Evolutionary conservation across 192 early-diverging fungal genomes (phyloP), one percentile per base, ranked within the genome.

Genomic region (Umbelopsis sp.): DNA sequence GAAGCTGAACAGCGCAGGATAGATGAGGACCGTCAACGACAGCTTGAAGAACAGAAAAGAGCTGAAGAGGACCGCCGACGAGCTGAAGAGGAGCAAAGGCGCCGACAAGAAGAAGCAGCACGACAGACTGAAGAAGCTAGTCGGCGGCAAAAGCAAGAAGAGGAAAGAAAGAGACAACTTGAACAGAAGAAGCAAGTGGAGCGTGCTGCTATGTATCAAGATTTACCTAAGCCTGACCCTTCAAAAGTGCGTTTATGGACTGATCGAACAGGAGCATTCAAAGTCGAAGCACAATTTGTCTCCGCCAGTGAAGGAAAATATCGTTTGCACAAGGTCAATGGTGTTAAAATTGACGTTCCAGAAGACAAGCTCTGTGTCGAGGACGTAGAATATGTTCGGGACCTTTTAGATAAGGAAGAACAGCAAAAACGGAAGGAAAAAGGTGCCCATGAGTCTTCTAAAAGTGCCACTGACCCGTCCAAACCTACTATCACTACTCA

Each of bases 321-420:
- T 38, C 92, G 97, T 24, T 77, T 99, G 53, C 96, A 97, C 80
- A 99, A 99, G 75, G 80, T 88, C 4, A 99, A 99, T 77, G 95
- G 95, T 69, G 95, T 96, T 65, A 96, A 89, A 52, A 98, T 99
- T 76, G 91, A 86, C 29, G 97, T 99, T 12, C 91, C 95, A 2
- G 77, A 97, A 36, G 90, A 93, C 7, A 97, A 97, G 73, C 90
- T 99, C 72, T 87, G 87, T 0, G 74, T 77, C n/a, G 85, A 85
- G 38, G 88, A 86, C 72, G 65, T 87, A 29, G 71, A 44, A 24
- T 86, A 71, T 74, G 81, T 89, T 62, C 56, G 56, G 14, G 26
- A 62, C 31, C 20, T 62, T 7, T 32, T 62, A 20, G 26, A 26
- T 32, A 62, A 71, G 87, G 71, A 66, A 78, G 80, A 74, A 41